Evolutionary conservation across 345 rosid species (phyloP), one percentile per base, ranked within the genome.

Genomic region (Raphanus sativus): DNA sequence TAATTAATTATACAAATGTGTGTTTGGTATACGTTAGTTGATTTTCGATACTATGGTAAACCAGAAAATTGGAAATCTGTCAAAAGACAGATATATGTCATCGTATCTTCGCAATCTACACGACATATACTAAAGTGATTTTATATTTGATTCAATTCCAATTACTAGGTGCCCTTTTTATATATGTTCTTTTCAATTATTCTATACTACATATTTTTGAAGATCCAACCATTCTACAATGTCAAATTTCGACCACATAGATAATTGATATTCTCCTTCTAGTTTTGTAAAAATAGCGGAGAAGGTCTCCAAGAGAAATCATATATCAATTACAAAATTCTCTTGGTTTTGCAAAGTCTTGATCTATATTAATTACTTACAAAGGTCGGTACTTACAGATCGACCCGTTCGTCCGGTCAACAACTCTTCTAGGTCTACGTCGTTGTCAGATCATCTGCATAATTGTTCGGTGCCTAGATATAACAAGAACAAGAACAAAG

Each of bases 21-120:
- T 67, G 77, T 72, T 67, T 73, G 81, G 77, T 61, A 67, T 52
- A 60, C 34, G 34, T 50, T 48, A 61, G 74, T 78, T 78, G 64
- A 26, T 60, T 73, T 25, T 36, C 34, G 13, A 5, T 61, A 50
- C 34, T 48, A 67, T 60, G 81, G 74, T 78, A 52, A 73, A 73
- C 77, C 71, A 71, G 56, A 77, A 64, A 71, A 6, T 29, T 70
- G 64, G 12, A 42, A 42, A 10, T 42, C n/a, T 45, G 52, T 45
- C 52, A 59, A 52, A 38, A 68, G 33, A 16, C 34, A 36, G 38
- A 69, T 8, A 48, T 1, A 77, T 52, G 48, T 70, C 34, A 5
- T 34, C 45, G 45, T 38, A 7, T 58, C 62, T 36, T 69, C 45
- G 5, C 33, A 34, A 28, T 54, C 65, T 25, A 54, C 59, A 33